Conservation (phyloP, 1,139 yeast species). For the Protomyces inouyei region DNA sequence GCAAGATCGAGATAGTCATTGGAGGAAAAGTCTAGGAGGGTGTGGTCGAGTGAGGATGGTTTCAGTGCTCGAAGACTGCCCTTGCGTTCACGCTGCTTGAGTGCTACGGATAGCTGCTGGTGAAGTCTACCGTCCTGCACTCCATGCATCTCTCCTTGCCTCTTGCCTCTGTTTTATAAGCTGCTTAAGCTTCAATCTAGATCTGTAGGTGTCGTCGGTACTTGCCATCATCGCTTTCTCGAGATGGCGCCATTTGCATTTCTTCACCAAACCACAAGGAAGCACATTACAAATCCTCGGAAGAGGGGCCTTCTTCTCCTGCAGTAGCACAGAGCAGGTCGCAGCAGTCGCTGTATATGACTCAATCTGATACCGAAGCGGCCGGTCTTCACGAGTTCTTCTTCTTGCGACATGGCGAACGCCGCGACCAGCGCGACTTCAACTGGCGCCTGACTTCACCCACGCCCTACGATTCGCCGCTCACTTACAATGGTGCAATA, state of each 20-base stretch:
- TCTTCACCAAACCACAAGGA: no score
- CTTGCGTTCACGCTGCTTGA: not conserved
- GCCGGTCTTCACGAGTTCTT: constrained; percentile 33
- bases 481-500: constrained; percentile 37
- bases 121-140: not conserved
- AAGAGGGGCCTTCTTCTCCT: no score
- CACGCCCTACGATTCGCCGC: constrained; percentile 42
- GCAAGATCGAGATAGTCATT: constrained; percentile 35
- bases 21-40: constrained; percentile 35
- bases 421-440: constrained; percentile 39
- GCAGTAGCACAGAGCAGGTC: no score
- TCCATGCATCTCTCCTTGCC: not conserved
- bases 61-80: constrained; percentile 5
- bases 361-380: not conserved
- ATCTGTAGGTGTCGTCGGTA: no score
- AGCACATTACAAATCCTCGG: no score
- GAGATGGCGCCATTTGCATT: no score
- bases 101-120: not conserved
- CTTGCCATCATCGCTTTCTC: no score
- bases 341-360: no score
- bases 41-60: not conserved
- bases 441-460: constrained; percentile 39
- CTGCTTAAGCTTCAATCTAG: no score
- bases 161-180: no score
- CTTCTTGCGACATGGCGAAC: constrained; percentile 40